These are phyloP conservation scores for Dryas alaskensis DNA, from an alignment of 306 rosid genomes.

Conservation along the genomic window DNA sequence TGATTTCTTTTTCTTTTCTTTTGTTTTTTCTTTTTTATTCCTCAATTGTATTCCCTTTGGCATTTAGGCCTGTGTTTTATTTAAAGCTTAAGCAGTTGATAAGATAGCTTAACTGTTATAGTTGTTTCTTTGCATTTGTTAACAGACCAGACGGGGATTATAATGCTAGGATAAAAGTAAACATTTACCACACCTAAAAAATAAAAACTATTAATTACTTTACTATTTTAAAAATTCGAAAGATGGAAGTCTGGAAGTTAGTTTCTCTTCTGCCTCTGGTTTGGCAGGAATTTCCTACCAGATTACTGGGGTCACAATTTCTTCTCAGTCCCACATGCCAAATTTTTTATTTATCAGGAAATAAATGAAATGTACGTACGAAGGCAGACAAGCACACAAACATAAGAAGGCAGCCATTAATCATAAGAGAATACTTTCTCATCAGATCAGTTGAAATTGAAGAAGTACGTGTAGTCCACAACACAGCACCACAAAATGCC, in stretches of 20 bases:
- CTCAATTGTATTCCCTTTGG: background rate
- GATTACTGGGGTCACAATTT: background rate
- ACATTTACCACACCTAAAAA: background rate
- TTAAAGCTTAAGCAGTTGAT: background rate
- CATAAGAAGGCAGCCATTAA: background rate
- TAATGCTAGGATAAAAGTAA: background rate
- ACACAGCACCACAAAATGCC: too few relatives aligned
- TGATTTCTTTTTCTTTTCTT: conserved; percentile 17
- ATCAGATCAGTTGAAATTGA: too few relatives aligned
- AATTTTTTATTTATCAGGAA: background rate
- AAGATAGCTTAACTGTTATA: background rate
- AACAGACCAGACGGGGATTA: background rate
- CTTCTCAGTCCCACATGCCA: background rate
- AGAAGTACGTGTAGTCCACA: too few relatives aligned
- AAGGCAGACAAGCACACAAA: too few relatives aligned
- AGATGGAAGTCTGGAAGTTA: too few relatives aligned
- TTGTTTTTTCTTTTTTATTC: background rate
- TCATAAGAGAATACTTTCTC: too few relatives aligned
- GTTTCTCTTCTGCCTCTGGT: too few relatives aligned
- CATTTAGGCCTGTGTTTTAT: background rate
- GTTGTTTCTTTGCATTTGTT: background rate
- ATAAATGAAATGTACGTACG: too few relatives aligned
- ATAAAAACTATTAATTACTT: too few relatives aligned
- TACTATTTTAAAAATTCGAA: too few relatives aligned
- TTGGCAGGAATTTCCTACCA: too few relatives aligned